Base-by-base conservation (phyloP, 2,329 filamentous ascomycete species). In the Dryadomyces sulphureus region DNA sequence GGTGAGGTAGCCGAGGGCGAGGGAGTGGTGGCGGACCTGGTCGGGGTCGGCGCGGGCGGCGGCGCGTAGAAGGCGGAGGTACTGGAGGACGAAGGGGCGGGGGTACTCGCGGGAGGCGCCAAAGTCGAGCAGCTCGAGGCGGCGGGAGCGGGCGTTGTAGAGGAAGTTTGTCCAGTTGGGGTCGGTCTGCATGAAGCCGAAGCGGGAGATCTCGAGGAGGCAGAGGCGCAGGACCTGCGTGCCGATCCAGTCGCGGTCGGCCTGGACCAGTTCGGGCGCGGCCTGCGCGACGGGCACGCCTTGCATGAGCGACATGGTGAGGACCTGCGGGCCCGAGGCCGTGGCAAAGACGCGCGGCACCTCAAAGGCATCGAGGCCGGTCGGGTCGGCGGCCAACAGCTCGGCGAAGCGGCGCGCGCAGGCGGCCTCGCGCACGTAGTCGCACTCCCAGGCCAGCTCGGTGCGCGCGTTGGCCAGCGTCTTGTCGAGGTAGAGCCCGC, bases 101-200 rank as follows among this genome's bases (percentile, higher is more conserved):
- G 89, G 87, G 59, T 81, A 98, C 54, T 88, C 90, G 55, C 92
- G 75, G 19, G 83, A 88, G 32, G 92, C 92, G 49, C 92, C 92
- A 62, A 98, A 98, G 64, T 98, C 93, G 45, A 98, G 79, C 1
- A 98, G 75, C 62, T 94, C 89, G 14, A 98, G 79, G 57, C 79
- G 83, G 55, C 78, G 68, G 4, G 72, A 77, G 19, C 67, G 55
- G 1, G 78, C 68, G 56, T 96, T 92, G 70, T 87, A 98, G 19
- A 96, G 72, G 62, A 98, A 98, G 64, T 98, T 98, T 30, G 90
- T 96, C 92, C 92, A 98, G 69, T 98, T 98, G 36, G 92, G 92
- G 59, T 98, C 92, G 5, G 92, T 98, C 66, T 98, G 92, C 92
- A 98, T 98, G 67, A 94, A 96, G 50, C 73, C 80, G 75, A 95